Evolutionary conservation across 2,329 filamentous ascomycete genomes (phyloP).

Genomic region (Fusarium tanahbumbuense): DNA sequence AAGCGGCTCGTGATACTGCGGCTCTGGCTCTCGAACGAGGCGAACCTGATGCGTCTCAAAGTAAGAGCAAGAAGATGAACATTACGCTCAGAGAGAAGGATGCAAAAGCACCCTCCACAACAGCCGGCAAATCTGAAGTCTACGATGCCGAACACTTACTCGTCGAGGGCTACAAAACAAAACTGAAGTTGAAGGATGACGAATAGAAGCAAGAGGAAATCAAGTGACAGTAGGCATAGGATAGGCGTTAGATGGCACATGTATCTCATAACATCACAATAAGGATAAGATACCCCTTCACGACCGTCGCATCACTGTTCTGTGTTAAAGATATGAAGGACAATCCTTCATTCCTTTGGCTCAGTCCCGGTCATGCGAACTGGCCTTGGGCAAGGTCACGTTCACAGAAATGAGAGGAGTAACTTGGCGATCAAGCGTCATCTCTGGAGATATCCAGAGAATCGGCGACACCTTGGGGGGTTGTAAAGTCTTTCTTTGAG

Average conservation of each 20-base stretch:
- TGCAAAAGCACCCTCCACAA: slow-evolving; percentile 37
- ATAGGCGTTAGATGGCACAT: slow-evolving; percentile 33
- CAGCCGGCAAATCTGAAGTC: slow-evolving; percentile 39
- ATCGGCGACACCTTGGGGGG: slow-evolving; percentile 90
- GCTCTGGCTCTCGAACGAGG: slow-evolving; percentile 65
- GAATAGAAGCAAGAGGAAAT: slow-evolving; percentile 2
- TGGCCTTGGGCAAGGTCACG: slow-evolving; percentile 44
- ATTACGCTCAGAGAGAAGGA: slow-evolving; percentile 66
- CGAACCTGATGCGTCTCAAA: slow-evolving; percentile 28
- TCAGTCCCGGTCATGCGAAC: slow-evolving; percentile 31
- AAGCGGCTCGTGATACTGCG: slow-evolving; percentile 53
- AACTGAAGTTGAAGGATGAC: slow-evolving; percentile 39
- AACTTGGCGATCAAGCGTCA: slow-evolving; percentile 93
- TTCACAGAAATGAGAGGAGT: slow-evolving; percentile 43
- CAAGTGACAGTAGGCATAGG: neutral
- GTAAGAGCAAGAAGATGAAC: slow-evolving; percentile 56
- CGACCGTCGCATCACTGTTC: neutral
- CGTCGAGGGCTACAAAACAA: slow-evolving; percentile 64
- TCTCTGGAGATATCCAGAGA: slow-evolving; percentile 70
- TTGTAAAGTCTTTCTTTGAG: slow-evolving; percentile 69
- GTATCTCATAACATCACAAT: slow-evolving; percentile 19
- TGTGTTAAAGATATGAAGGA: neutral
- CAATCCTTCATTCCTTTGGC: slow-evolving; percentile 3
- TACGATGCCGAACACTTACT: slow-evolving; percentile 58
- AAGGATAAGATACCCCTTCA: slow-evolving; percentile 34